phyloP scores from a whole-genome alignment of 2,329 filamentous ascomycete species.

The Fusarium falciforme region DNA sequence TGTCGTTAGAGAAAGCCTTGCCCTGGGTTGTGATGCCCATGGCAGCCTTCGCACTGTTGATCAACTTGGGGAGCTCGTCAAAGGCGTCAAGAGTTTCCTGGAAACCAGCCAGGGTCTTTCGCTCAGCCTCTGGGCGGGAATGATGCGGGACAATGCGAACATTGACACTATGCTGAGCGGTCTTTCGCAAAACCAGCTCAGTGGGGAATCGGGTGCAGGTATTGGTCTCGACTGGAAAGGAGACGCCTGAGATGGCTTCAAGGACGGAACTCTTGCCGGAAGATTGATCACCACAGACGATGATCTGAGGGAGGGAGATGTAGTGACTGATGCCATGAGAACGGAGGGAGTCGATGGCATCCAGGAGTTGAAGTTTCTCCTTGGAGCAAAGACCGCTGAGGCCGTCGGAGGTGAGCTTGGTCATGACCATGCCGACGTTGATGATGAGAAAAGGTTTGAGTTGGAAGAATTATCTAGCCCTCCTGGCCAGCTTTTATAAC shows the following conservation, averaged over 20 bases:
- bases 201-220: slow-evolving; percentile 72
- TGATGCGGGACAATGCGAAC: slow-evolving; percentile 49
- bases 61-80: slow-evolving; percentile 43
- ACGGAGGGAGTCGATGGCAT: slow-evolving; percentile 53
- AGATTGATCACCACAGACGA: slow-evolving; percentile 71
- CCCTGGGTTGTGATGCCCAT: slow-evolving; percentile 61
- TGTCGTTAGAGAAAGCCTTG: slow-evolving; percentile 58
- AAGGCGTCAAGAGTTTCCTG: slow-evolving; percentile 20
- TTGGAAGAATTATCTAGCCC: no score
- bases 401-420: background rate
- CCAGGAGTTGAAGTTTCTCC: slow-evolving; percentile 43
- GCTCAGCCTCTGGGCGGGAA: slow-evolving; percentile 40
- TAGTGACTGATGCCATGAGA: slow-evolving; percentile 51
- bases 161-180: slow-evolving; percentile 47
- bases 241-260: slow-evolving; percentile 70
- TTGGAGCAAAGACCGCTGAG: slow-evolving; percentile 23
- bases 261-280: slow-evolving; percentile 74
- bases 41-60: slow-evolving; percentile 52
- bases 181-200: slow-evolving; percentile 65
- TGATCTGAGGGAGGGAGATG: slow-evolving; percentile 57
- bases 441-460: background rate
- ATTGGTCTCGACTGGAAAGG: slow-evolving; percentile 67
- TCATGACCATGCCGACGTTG: background rate
- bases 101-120: slow-evolving; percentile 42
- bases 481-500: background rate